These are phyloP conservation scores for Myriosclerotinia scirpicola DNA, from an alignment of 2,329 filamentous ascomycete species.

Conservation along the genomic window DNA sequence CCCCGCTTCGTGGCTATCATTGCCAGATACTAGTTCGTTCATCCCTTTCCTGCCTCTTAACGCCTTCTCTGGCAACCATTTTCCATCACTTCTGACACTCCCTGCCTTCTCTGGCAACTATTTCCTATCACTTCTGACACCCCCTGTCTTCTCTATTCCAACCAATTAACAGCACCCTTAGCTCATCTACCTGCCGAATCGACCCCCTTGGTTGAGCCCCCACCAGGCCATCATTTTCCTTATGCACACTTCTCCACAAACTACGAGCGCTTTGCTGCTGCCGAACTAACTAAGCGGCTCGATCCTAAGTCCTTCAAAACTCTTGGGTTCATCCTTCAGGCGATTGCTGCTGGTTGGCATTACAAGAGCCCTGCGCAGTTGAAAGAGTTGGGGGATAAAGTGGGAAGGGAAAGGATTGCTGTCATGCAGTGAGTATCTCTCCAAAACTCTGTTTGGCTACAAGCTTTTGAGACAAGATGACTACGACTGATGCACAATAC, in stretches of 20 bases:
- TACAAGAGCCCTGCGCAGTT: slow-evolving; percentile 70
- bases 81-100: slow-evolving; percentile 59
- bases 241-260: slow-evolving; percentile 68
- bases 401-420: slow-evolving; percentile 73
- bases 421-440: slow-evolving; percentile 58
- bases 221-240: slow-evolving; percentile 32
- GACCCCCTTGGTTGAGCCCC: slow-evolving; percentile 45
- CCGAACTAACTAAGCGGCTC: slow-evolving; percentile 71
- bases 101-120: slow-evolving; percentile 39
- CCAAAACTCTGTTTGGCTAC: not conserved
- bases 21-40: slow-evolving; percentile 56
- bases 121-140: slow-evolving; percentile 57
- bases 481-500: not conserved
- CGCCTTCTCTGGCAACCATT: slow-evolving; percentile 39
- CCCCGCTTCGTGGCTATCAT: slow-evolving; percentile 58
- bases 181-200: slow-evolving; percentile 46
- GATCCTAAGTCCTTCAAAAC: slow-evolving; percentile 61
- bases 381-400: slow-evolving; percentile 59
- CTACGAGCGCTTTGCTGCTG: slow-evolving; percentile 78
- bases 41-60: slow-evolving; percentile 44
- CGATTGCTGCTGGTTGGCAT: slow-evolving; percentile 78
- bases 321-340: slow-evolving; percentile 72
- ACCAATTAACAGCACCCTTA: not conserved
- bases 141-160: slow-evolving; percentile 54
- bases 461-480: not conserved